Conservation (phyloP, 208 protist species). For the Trypanosoma scelopori region DNA sequence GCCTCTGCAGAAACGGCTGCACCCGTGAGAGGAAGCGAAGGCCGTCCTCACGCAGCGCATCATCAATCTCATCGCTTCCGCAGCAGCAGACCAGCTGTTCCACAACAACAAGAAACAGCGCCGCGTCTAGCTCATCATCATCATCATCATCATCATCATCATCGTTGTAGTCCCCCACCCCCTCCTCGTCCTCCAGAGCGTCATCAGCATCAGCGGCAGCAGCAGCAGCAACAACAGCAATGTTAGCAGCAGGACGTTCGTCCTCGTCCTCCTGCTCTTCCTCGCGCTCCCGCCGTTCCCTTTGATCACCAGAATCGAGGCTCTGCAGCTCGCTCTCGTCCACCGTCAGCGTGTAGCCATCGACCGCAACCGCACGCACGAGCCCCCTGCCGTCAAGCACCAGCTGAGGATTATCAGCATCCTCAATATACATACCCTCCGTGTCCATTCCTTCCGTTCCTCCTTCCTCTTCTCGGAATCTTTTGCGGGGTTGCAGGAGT, state of each 20-base stretch:
- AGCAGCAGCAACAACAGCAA: too few species aligned
- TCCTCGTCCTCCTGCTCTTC: constrained; percentile 66
- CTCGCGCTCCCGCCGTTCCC: constrained; percentile 21
- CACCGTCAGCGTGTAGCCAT: constrained; percentile 68
- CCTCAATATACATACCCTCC: background rate
- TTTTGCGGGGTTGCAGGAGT: constrained; percentile 16
- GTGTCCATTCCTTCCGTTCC: too few species aligned
- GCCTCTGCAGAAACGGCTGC: constrained; percentile 41
- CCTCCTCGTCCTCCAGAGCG: too few species aligned
- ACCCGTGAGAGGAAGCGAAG: constrained; percentile 35
- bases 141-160: constrained; percentile 57
- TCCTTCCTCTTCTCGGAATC: constrained; percentile 36
- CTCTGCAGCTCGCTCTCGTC: constrained; percentile 64
- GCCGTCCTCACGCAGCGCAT: constrained; percentile 34
- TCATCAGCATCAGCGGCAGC: too few species aligned
- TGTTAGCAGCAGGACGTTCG: too few species aligned
- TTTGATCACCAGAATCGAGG: constrained; percentile 10
- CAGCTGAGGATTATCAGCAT: constrained; percentile 23
- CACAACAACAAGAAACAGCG: constrained; percentile 56
- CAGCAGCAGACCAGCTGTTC: constrained; percentile 78
- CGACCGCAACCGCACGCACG: constrained; percentile 50
- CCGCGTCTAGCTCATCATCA: constrained; percentile 68
- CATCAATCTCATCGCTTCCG: constrained; percentile 59
- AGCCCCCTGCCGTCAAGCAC: constrained; percentile 50
- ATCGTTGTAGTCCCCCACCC: too few species aligned